These are phyloP conservation scores for Plasmodium sp. DNA, from an alignment of 169 alveolate genomes.

Conservation along the genomic window DNA sequence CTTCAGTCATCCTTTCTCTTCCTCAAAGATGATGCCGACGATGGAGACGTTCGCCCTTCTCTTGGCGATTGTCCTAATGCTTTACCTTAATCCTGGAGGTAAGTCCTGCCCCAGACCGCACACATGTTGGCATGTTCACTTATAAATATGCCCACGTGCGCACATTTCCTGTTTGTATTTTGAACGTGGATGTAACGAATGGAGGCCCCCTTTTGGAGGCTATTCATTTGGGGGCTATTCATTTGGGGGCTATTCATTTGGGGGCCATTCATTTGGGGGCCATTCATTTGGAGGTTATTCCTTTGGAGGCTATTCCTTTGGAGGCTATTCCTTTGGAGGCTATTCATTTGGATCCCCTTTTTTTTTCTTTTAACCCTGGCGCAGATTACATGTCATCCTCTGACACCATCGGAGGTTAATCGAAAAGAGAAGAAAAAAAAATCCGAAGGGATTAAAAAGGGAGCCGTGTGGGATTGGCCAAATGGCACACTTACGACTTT, in stretches of 20 bases:
- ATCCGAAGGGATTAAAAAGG: neutral
- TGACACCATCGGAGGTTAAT: neutral
- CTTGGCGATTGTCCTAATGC: neutral
- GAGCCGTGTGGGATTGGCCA: neutral
- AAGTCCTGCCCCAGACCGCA: neutral
- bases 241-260: neutral
- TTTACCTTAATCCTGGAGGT: neutral
- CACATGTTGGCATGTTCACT: neutral
- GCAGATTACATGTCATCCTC: neutral
- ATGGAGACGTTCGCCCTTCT: neutral
- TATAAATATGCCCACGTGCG: neutral
- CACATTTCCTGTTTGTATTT: neutral
- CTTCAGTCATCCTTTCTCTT: neutral
- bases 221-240: too few relatives aligned
- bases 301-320: too few relatives aligned
- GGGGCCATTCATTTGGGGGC: too few relatives aligned
- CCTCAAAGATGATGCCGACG: neutral
- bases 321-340: neutral
- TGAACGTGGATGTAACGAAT: neutral
- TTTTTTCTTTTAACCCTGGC: neutral
- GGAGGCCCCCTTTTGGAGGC: neutral
- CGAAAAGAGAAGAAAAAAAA: neutral
- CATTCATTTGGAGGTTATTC: too few relatives aligned
- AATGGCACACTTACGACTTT: neutral
- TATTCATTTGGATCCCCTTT: neutral